Conservation (phyloP, 345 rosid genomes). For the Crucihimalaya himalaica region DNA sequence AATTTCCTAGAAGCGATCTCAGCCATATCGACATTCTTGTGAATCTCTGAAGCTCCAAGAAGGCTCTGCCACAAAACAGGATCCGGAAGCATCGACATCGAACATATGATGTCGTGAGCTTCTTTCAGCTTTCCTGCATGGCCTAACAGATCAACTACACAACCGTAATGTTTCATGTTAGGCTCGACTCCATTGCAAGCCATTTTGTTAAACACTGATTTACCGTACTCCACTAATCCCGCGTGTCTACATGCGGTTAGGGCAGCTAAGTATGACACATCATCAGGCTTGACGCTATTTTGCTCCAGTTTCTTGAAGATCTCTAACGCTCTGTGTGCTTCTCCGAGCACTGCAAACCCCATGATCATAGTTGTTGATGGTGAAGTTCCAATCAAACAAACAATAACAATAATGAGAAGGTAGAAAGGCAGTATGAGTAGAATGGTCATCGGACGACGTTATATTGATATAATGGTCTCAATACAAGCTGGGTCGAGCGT, state of each 20-base stretch:
- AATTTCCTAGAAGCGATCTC: constrained; percentile 65
- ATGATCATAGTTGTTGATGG: no score
- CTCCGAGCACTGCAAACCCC: constrained; percentile 84
- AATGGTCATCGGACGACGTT: no score
- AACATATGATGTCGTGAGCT: constrained; percentile 63
- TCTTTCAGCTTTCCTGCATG: constrained; percentile 74
- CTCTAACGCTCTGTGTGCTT: constrained; percentile 61
- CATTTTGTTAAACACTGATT: constrained; percentile 60
- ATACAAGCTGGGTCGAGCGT: no score
- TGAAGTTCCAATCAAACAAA: no score
- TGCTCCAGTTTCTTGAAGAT: constrained; percentile 57
- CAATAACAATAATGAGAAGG: no score
- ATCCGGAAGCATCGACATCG: constrained; percentile 68
- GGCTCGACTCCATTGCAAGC: constrained; percentile 49
- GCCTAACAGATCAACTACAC: constrained; percentile 77
- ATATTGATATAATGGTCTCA: no score
- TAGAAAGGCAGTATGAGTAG: no score
- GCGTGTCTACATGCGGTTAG: constrained; percentile 81
- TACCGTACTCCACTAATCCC: constrained; percentile 78
- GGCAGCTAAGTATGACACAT: constrained; percentile 63
- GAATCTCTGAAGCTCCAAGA: constrained; percentile 76
- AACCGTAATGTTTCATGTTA: constrained; percentile 79
- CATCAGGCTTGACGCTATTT: constrained; percentile 56
- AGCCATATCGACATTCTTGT: constrained; percentile 70
- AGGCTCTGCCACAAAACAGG: constrained; percentile 82